These are phyloP conservation scores for Dictyostelium purpureum DNA, from an alignment of 78 protist species.

Conservation along the genomic window DNA sequence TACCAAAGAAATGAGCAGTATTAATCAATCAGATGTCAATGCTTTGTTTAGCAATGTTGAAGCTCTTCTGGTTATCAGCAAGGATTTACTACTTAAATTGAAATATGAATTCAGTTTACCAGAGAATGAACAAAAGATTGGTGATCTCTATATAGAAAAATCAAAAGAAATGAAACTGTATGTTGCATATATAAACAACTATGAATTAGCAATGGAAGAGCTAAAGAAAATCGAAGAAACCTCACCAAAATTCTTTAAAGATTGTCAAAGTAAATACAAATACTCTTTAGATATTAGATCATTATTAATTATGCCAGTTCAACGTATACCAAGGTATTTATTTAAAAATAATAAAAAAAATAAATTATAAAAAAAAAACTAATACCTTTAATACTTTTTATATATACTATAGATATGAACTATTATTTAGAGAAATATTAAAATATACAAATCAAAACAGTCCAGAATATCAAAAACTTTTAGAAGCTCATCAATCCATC, in stretches of 20 bases:
- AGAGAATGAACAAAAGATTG: slow-evolving; percentile 3
- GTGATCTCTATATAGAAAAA: slow-evolving; percentile 59
- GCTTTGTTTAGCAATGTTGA: slow-evolving; percentile 34
- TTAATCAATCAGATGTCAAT: background rate
- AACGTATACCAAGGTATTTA: slow-evolving; percentile 64
- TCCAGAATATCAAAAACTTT: slow-evolving; percentile 16
- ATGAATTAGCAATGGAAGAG: slow-evolving; percentile 36
- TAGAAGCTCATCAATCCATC: slow-evolving; percentile 19
- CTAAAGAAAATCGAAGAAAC: slow-evolving; percentile 11
- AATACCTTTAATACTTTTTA: too few species aligned
- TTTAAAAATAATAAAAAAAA: too few species aligned
- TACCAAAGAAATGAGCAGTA: background rate
- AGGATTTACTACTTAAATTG: slow-evolving; percentile 25
- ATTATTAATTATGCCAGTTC: slow-evolving; percentile 74
- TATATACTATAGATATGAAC: too few species aligned
- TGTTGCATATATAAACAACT: slow-evolving; percentile 49
- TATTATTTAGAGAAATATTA: slow-evolving; percentile 34
- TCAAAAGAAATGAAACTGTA: slow-evolving; percentile 54
- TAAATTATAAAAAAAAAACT: too few species aligned
- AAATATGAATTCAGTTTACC: slow-evolving; percentile 21
- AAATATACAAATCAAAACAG: background rate
- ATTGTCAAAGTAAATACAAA: slow-evolving; percentile 32
- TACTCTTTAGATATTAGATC: slow-evolving; percentile 65
- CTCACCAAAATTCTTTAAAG: slow-evolving; percentile 35
- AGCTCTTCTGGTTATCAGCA: slow-evolving; percentile 47